A percentile compares a stretch with the other conserved stretches of the same genome.
Evolutionary conservation across 108 stramenopile species (phyloP).

Genomic region (Schizochytrium sp.): DNA sequence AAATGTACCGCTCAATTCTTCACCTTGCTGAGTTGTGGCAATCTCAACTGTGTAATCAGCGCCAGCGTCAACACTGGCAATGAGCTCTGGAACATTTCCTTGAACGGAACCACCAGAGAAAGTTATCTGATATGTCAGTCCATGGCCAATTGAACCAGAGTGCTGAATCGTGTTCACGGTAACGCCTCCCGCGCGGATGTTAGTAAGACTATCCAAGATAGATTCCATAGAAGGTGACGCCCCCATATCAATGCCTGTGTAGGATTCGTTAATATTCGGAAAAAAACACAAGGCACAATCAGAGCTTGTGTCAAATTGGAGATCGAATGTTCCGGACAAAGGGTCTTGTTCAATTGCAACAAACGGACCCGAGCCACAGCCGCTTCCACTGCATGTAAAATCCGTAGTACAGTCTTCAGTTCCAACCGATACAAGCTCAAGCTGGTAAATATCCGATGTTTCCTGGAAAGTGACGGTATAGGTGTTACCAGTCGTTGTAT

Average conservation of each 20-base stretch:
- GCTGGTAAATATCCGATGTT: slow-evolving; percentile 43
- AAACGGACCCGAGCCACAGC: background rate
- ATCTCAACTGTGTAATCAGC: slow-evolving; percentile 76
- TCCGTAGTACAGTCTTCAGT: background rate
- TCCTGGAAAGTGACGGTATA: slow-evolving; percentile 4
- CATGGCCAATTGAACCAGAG: slow-evolving; percentile 30
- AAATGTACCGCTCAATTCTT: slow-evolving; percentile 81
- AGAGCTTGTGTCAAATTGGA: background rate
- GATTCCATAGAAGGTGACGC: background rate
- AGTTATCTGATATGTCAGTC: slow-evolving; percentile 14
- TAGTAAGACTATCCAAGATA: background rate
- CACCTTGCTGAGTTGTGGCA: slow-evolving; percentile 77
- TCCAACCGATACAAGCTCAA: slow-evolving; percentile 12
- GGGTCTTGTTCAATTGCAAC: background rate
- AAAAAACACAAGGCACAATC: slow-evolving; percentile 18
- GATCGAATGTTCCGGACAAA: background rate
- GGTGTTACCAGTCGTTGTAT: background rate
- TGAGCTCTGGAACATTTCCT: slow-evolving; percentile 78
- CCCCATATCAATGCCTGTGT: background rate
- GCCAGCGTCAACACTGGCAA: slow-evolving; percentile 71
- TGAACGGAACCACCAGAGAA: slow-evolving; percentile 23
- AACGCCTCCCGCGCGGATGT: slow-evolving; percentile 33
- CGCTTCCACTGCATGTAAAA: background rate
- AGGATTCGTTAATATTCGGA: background rate
- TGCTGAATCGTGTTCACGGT: slow-evolving; percentile 17